phyloP scores from a whole-genome alignment of 306 rosid genomes.

The Hippophae tibetana region DNA sequence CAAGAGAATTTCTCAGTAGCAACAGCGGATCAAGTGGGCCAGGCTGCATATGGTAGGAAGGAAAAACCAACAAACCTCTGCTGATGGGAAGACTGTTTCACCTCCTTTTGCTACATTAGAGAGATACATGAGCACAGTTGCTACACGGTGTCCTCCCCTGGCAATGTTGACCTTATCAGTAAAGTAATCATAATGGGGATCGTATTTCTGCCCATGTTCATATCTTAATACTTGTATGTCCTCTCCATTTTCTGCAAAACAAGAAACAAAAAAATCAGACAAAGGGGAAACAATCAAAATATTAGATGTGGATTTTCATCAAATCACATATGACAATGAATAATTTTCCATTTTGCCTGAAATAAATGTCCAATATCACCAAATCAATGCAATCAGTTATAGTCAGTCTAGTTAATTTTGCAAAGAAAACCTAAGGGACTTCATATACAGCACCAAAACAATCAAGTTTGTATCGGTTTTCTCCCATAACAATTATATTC shows the following conservation, averaged over 20 bases:
- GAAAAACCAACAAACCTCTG: constrained; percentile 56
- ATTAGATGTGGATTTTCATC: constrained; percentile 7
- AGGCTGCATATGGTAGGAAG: background rate
- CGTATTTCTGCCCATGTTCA: constrained; percentile 96
- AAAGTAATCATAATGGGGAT: constrained; percentile 85
- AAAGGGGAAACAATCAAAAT: constrained; percentile 4
- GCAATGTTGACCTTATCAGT: constrained; percentile 76
- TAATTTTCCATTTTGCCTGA: too few species aligned
- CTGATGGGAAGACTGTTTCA: constrained; percentile 89
- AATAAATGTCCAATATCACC: too few species aligned
- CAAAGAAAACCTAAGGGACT: background rate
- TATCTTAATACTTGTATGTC: constrained; percentile 95
- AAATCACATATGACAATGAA: background rate
- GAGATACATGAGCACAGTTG: constrained; percentile 95
- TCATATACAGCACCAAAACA: background rate
- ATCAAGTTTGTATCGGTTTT: background rate
- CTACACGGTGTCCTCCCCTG: constrained; percentile 87
- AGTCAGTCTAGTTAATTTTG: too few species aligned
- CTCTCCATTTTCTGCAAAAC: constrained; percentile 86
- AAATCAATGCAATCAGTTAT: too few species aligned
- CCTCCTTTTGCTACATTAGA: constrained; percentile 72
- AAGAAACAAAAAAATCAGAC: constrained; percentile 16
- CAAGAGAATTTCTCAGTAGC: too few species aligned
- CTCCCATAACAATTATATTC: too few species aligned
- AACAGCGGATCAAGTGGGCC: too few species aligned